Conservation (phyloP, 1,284 basidiomycete genomes). For the Trichosporon inkin region DNA sequence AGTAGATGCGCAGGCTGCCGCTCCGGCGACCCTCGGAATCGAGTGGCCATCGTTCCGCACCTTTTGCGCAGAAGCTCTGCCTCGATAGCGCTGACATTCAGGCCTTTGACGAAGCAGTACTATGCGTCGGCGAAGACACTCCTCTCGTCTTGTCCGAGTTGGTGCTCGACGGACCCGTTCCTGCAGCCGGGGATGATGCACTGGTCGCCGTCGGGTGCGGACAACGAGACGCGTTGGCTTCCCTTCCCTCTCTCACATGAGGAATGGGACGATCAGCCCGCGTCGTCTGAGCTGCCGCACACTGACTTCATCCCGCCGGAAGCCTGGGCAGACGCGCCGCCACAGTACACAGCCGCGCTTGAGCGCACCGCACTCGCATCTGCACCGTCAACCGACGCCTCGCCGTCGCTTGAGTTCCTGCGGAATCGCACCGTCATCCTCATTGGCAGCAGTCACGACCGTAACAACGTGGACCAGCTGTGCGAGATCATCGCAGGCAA, state of each 20-base stretch:
- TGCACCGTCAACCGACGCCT: not conserved
- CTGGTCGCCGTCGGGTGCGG: constrained; percentile 14
- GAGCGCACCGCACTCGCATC: not conserved
- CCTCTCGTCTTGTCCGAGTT: not conserved
- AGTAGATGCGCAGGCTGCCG: not conserved
- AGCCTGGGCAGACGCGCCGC: constrained; percentile 14
- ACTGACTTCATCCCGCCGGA: constrained; percentile 10
- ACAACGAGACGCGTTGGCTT: constrained; percentile 28
- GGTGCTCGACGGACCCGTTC: constrained; percentile 23
- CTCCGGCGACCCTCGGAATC: not conserved
- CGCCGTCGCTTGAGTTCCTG: not conserved
- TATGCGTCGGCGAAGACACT: not conserved
- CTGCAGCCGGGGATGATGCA: constrained; percentile 27
- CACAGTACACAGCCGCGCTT: constrained; percentile 16
- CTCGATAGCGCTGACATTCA: not conserved
- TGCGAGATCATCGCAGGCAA: constrained; percentile 13
- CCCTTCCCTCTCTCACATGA: constrained; percentile 17
- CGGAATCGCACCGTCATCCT: not conserved
- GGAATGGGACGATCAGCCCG: constrained; percentile 3
- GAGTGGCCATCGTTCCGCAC: not conserved
- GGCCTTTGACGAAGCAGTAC: not conserved
- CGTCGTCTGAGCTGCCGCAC: constrained; percentile 15
- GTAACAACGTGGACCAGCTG: constrained; percentile 15
- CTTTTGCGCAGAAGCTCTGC: too few species aligned
- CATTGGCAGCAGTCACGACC: constrained; percentile 9